Evolutionary conservation across 345 rosid species (phyloP).

Genomic region (Limnanthes douglasii): DNA sequence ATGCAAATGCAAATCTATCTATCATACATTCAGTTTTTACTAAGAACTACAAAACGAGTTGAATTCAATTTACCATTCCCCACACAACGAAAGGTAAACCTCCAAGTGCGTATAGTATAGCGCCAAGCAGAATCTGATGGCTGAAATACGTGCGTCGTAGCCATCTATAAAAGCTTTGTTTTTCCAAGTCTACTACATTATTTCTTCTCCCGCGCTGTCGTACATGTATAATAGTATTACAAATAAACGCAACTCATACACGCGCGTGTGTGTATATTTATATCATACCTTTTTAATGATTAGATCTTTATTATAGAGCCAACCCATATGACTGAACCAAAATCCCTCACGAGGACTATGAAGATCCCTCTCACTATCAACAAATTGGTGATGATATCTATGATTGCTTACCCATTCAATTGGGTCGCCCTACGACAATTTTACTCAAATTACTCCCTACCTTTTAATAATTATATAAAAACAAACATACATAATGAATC

Average conservation of each 20-base stretch:
- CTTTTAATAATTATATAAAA: too few relatives aligned
- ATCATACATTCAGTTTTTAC: too few relatives aligned
- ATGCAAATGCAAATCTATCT: too few relatives aligned
- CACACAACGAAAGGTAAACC: constrained; percentile 71
- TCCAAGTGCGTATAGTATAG: constrained; percentile 34
- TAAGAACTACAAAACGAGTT: too few relatives aligned
- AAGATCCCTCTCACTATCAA: constrained; percentile 16
- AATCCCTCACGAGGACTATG: constrained; percentile 21
- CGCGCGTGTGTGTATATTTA: background rate
- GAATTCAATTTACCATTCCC: constrained; percentile 57
- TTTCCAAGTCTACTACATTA: constrained; percentile 80
- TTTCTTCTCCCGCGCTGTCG: constrained; percentile 62
- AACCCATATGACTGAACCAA: constrained; percentile 17
- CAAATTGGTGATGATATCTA: constrained; percentile 19
- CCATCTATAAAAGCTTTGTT: constrained; percentile 63
- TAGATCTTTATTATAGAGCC: constrained; percentile 13
- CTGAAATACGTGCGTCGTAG: constrained; percentile 34
- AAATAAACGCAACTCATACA: background rate
- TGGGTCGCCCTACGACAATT: constrained; percentile 11
- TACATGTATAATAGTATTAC: too few relatives aligned
- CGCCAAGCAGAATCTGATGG: constrained; percentile 43
- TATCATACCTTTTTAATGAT: constrained; percentile 12
- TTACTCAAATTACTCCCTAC: too few relatives aligned
- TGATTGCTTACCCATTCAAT: constrained; percentile 22
- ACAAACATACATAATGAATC: background rate